Conservation (phyloP, 257 asterid species). For the Schizonepeta tenuifolia region DNA sequence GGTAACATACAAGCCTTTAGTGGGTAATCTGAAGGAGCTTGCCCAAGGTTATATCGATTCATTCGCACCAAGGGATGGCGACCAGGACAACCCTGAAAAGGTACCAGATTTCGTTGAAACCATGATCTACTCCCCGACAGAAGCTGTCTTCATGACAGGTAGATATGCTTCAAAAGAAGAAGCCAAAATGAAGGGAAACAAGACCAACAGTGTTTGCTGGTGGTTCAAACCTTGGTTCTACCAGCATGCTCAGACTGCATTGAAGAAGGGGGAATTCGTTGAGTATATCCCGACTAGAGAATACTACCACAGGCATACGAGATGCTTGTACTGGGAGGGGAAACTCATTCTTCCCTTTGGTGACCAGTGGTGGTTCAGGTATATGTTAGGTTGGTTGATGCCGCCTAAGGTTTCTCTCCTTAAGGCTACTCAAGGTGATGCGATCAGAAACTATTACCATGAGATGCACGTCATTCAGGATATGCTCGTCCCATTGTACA, state of each 20-base stretch:
- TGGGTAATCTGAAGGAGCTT: conserved; percentile 73
- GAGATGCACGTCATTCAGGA: conserved; percentile 98
- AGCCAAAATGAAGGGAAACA: conserved; percentile 87
- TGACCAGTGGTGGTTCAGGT: conserved; percentile 97
- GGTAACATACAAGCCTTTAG: conserved; percentile 80
- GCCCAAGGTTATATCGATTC: conserved; percentile 88
- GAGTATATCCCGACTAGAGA: conserved; percentile 95
- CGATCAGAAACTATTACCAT: conserved; percentile 87
- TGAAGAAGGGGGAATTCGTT: conserved; percentile 86
- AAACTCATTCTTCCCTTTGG: conserved; percentile 94
- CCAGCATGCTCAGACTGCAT: conserved; percentile 94
- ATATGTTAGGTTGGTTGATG: conserved; percentile 85
- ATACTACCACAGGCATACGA: conserved; percentile 91
- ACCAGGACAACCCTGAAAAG: conserved; percentile 81
- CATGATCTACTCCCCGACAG: conserved; percentile 76
- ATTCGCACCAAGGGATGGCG: conserved; percentile 83
- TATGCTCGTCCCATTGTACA: conserved; percentile 92
- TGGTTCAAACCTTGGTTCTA: conserved; percentile 98
- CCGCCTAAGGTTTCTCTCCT: conserved; percentile 97
- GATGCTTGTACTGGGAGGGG: conserved; percentile 98
- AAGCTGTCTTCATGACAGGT: conserved; percentile 88
- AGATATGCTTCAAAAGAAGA: conserved; percentile 84
- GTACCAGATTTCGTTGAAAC: conserved; percentile 92
- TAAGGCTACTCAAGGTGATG: conserved; percentile 95
- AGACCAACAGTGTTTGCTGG: conserved; percentile 83